Conservation (phyloP, 495 filamentous ascomycete species). For the Rhizodiscina lignyota region DNA sequence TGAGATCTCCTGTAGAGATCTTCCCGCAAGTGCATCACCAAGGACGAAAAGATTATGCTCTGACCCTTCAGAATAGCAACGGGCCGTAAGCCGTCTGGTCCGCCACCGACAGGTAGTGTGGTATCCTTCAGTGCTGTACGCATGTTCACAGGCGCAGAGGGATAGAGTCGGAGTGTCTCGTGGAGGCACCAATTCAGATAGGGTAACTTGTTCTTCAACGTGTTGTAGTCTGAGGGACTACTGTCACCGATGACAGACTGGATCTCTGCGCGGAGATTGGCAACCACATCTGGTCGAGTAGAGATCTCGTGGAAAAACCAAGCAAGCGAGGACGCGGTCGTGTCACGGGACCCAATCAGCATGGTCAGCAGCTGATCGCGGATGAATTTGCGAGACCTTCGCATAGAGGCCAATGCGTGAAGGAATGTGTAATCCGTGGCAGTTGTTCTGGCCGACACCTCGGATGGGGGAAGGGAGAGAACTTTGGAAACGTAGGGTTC, state of each 20-base stretch:
- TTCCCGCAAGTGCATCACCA: too few relatives aligned
- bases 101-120: slow-evolving; percentile 32
- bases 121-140: slow-evolving; percentile 34
- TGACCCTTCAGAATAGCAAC: slow-evolving; percentile 26
- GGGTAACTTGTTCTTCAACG: background rate
- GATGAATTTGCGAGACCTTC: background rate
- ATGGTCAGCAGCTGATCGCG: background rate
- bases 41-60: too few relatives aligned
- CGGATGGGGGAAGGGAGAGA: too few relatives aligned
- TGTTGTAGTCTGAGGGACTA: background rate
- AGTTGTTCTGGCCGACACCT: too few relatives aligned
- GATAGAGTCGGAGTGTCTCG: slow-evolving; percentile 34
- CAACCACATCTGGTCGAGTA: background rate
- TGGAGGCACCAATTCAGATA: slow-evolving; percentile 5
- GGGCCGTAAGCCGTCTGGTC: slow-evolving; percentile 27
- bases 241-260: background rate
- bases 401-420: background rate
- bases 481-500: too few relatives aligned
- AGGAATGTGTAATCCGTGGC: slow-evolving; percentile 1
- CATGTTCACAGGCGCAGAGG: slow-evolving; percentile 38
- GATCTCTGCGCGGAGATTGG: slow-evolving; percentile 1
- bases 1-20: too few relatives aligned
- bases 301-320: slow-evolving; percentile 2
- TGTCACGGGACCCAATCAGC: slow-evolving; percentile 1
- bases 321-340: background rate